phyloP scores from a whole-genome alignment of 768 basidiomycete species.

The Paxillus rubicundulus region DNA sequence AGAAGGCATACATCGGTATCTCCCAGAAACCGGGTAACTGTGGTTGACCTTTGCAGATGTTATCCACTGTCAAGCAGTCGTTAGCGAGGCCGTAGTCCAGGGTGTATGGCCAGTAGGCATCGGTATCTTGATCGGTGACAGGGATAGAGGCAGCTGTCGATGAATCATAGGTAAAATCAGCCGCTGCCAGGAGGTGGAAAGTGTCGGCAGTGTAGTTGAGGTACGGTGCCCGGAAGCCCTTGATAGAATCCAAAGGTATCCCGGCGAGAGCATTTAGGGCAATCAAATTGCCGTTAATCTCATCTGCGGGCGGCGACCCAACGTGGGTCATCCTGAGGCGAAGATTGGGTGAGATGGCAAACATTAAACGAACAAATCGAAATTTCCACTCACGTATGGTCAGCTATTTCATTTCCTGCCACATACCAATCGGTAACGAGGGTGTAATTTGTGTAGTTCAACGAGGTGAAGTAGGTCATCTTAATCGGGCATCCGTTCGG shows the following conservation, averaged over 20 bases:
- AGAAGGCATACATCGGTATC: conserved; percentile 79
- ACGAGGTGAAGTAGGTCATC: conserved; percentile 74
- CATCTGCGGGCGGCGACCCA: conserved; percentile 55
- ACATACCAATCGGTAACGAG: conserved; percentile 80
- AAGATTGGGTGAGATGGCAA: neutral
- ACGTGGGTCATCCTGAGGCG: conserved; percentile 64
- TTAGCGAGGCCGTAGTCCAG: conserved; percentile 80
- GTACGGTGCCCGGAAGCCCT: conserved; percentile 77
- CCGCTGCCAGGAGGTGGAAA: conserved; percentile 49
- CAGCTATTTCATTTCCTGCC: conserved; percentile 80
- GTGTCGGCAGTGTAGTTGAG: conserved; percentile 66
- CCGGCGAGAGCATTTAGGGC: conserved; percentile 77
- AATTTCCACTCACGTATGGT: conserved; percentile 56
- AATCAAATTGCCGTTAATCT: conserved; percentile 76
- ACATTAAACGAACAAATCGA: conserved; percentile 1
- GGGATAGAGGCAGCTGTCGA: conserved; percentile 58
- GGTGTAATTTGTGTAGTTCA: conserved; percentile 74
- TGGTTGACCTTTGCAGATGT: conserved; percentile 65
- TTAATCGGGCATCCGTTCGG: conserved; percentile 73
- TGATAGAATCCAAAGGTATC: conserved; percentile 61
- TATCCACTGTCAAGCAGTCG: conserved; percentile 57
- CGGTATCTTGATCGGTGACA: conserved; percentile 62
- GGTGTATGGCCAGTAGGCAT: conserved; percentile 84
- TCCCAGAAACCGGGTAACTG: conserved; percentile 81
- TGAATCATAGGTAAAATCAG: conserved; percentile 73